Evolutionary conservation across 257 asterid species (phyloP), one percentile per base, ranked within the genome.

Genomic region (Misopates orontium): DNA sequence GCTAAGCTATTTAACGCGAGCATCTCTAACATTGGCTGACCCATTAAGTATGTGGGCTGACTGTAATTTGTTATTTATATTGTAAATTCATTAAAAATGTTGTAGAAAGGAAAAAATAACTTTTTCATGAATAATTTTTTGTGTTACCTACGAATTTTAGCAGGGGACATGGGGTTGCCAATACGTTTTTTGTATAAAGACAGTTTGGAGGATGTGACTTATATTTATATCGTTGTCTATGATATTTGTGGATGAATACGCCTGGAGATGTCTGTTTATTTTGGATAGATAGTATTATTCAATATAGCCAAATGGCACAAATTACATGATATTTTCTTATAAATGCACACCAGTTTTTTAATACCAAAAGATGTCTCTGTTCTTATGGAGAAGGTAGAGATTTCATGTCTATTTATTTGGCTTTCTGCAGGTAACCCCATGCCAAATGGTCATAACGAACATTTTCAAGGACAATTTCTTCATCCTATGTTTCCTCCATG

Each of bases 401-500:
- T 40, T 56, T 77, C 42, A 48, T 52, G 60, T 76, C 36, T 51
- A 48, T 66, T 75, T 68, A 21, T 66, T 73, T 64, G 68, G 74
- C 68, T 78, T 77, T 75, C 75, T 60, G 71, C 80, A 71, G 88
- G 79, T 76, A 78, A 72, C 66, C 83, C 81, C 45, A 71, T 62
- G 14, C 82, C 85, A 41, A 71, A 68, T 66, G 77, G 88, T 58
- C 96, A 82, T 71, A 96, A 79, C 44, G 93, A 84, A 78, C 73
- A 77, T 76, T 74, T 77, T 75, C 96, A 83, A 62, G 90, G 89
- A 67, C 96, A 91, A 68, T 79, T 74, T 80, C 90, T 92, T 56
- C 91, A 87, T 69, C 79, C 81, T 22, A 80, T 85, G 74, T 88
- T 63, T 75, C 87, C 96, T 53, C 82, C 89, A 40, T 94, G 99